Conservation (phyloP, 257 asterid species). For the Primulina tabacum region DNA sequence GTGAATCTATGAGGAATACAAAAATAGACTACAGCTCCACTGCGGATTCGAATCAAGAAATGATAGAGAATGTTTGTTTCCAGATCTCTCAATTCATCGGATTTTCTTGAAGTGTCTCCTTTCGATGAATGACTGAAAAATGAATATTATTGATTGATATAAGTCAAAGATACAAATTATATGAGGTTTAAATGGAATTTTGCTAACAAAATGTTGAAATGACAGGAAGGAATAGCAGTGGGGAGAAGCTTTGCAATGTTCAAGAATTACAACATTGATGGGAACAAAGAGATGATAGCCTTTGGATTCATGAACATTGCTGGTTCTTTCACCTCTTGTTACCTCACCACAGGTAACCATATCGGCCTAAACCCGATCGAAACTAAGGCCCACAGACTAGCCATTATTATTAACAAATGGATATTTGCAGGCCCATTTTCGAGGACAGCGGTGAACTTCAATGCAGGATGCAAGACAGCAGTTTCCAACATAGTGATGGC, state of each 20-base stretch:
- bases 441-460: conserved; percentile 92
- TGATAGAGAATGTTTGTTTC: too few relatives aligned
- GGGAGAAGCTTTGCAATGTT: conserved; percentile 95
- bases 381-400: not conserved
- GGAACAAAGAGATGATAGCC: conserved; percentile 98
- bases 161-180: too few relatives aligned
- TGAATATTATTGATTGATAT: too few relatives aligned
- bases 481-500: conserved; percentile 97
- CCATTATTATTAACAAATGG: not conserved
- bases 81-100: too few relatives aligned
- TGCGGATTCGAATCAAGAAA: too few relatives aligned
- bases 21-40: too few relatives aligned
- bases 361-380: too few relatives aligned
- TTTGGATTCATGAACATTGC: conserved; percentile 88
- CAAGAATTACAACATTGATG: conserved; percentile 90
- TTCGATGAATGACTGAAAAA: too few relatives aligned
- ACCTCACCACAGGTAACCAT: conserved; percentile 74
- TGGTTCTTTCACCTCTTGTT: conserved; percentile 91
- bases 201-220: too few relatives aligned
- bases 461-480: conserved; percentile 96
- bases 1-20: too few relatives aligned
- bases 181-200: too few relatives aligned
- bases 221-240: conserved; percentile 95
- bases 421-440: conserved; percentile 74
- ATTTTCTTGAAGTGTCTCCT: too few relatives aligned